phyloP scores from a whole-genome alignment of 169 alveolate genomes.

The Cryptosporidium sp. region DNA sequence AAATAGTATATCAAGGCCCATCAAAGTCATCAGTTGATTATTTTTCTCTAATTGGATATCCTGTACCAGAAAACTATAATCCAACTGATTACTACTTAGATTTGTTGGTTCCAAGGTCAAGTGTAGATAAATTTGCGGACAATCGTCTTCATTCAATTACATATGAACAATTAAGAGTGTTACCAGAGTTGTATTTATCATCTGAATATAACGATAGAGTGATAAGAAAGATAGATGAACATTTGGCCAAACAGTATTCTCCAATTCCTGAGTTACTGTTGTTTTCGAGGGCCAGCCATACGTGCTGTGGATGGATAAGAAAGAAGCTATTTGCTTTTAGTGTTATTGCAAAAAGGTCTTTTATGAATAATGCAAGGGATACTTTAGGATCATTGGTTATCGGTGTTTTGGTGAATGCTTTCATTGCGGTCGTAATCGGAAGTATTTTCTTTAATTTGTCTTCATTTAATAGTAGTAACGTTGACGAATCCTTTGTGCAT shows the following conservation, averaged over 20 bases:
- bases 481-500: neutral
- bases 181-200: slow-evolving; percentile 27
- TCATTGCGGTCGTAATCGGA: slow-evolving; percentile 39
- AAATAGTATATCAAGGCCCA: slow-evolving; percentile 82
- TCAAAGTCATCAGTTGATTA: slow-evolving; percentile 35
- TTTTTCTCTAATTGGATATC: slow-evolving; percentile 60
- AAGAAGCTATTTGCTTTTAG: neutral
- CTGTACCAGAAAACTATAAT: slow-evolving; percentile 78
- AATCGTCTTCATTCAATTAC: slow-evolving; percentile 31
- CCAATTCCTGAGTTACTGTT: slow-evolving; percentile 14
- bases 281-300: slow-evolving; percentile 1
- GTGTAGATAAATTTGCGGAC: slow-evolving; percentile 31
- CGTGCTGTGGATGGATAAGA: neutral
- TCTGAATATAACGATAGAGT: slow-evolving; percentile 30
- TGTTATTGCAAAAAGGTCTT: slow-evolving; percentile 13
- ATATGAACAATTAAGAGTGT: slow-evolving; percentile 44
- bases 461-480: neutral
- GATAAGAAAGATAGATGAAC: slow-evolving; percentile 24
- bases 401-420: slow-evolving; percentile 10
- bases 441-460: slow-evolving; percentile 40
- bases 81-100: slow-evolving; percentile 77
- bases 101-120: slow-evolving; percentile 52
- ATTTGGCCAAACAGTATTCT: neutral
- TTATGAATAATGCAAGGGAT: slow-evolving; percentile 39
- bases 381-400: slow-evolving; percentile 10